These are phyloP conservation scores for Ustilago cynodontis DNA, from an alignment of 1,284 basidiomycete species.

Conservation along the genomic window DNA sequence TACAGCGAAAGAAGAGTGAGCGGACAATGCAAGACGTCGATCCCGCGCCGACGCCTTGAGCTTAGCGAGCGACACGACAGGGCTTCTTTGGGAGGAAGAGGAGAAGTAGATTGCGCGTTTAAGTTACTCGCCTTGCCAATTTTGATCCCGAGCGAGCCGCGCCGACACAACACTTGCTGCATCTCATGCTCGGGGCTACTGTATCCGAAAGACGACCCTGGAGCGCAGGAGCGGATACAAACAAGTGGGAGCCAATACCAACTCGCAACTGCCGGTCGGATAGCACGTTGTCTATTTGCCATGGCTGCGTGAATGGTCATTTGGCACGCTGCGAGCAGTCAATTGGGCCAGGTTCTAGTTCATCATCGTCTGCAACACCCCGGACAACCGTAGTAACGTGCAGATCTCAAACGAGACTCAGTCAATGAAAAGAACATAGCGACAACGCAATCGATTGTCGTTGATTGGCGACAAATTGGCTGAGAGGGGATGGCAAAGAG, in stretches of 20 bases:
- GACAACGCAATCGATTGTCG: background rate
- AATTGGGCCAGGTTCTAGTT: too few species aligned
- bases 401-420: conserved; percentile 3
- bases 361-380: conserved; percentile 1
- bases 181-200: conserved; percentile 1
- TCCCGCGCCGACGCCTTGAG: conserved; percentile 11
- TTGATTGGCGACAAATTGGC: too few species aligned
- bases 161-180: too few species aligned
- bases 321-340: too few species aligned
- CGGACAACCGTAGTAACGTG: conserved; percentile 4
- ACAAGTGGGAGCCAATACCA: background rate
- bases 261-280: background rate
- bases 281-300: background rate
- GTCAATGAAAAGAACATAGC: background rate
- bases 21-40: conserved; percentile 28
- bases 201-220: background rate
- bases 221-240: background rate
- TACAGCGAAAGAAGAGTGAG: background rate
- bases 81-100: background rate
- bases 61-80: background rate
- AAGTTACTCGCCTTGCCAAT: too few species aligned
- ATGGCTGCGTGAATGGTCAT: too few species aligned
- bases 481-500: too few species aligned
- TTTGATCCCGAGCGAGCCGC: background rate
- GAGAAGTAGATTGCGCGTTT: background rate